Conservation (phyloP, 1,139 yeast genomes). For the Torulaspora globosa region DNA sequence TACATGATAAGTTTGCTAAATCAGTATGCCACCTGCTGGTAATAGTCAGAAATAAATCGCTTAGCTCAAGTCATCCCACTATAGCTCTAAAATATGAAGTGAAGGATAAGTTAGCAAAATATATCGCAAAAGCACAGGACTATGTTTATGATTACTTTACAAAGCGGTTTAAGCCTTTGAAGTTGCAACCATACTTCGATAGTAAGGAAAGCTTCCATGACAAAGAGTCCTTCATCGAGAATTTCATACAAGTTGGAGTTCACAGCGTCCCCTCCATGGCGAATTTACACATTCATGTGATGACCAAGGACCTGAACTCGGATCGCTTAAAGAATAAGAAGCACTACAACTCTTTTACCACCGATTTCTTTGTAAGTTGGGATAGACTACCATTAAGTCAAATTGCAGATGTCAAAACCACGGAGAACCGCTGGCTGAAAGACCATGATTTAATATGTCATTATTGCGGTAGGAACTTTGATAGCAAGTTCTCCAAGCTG, state of each 20-base stretch:
- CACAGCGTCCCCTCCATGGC: constrained; percentile 68
- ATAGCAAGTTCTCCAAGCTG: constrained; percentile 45
- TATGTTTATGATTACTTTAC: constrained; percentile 41
- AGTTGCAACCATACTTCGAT: constrained; percentile 11
- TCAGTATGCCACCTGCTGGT: constrained; percentile 57
- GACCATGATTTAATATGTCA: constrained; percentile 46
- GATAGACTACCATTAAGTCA: constrained; percentile 39
- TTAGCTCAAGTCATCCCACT: constrained; percentile 51
- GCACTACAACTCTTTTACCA: constrained; percentile 70
- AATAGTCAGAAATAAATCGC: constrained; percentile 47
- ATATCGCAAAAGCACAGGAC: constrained; percentile 45
- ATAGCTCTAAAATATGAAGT: constrained; percentile 44
- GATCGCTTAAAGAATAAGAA: constrained; percentile 52
- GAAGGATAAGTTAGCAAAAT: constrained; percentile 38
- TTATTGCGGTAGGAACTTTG: constrained; percentile 47
- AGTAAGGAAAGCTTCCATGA: constrained; percentile 17
- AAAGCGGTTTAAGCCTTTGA: constrained; percentile 17
- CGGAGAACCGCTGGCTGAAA: constrained; percentile 36
- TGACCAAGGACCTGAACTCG: constrained; percentile 61
- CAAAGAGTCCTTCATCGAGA: constrained; percentile 33
- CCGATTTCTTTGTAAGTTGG: constrained; percentile 59
- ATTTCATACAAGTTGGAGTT: constrained; percentile 56
- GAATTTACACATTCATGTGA: constrained; percentile 69
- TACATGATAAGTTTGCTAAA: constrained; percentile 63
- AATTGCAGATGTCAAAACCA: constrained; percentile 23